These are phyloP conservation scores for Rutidosis leptorrhynchoides DNA, from an alignment of 129 eudicot genomes.

Conservation along the genomic window DNA sequence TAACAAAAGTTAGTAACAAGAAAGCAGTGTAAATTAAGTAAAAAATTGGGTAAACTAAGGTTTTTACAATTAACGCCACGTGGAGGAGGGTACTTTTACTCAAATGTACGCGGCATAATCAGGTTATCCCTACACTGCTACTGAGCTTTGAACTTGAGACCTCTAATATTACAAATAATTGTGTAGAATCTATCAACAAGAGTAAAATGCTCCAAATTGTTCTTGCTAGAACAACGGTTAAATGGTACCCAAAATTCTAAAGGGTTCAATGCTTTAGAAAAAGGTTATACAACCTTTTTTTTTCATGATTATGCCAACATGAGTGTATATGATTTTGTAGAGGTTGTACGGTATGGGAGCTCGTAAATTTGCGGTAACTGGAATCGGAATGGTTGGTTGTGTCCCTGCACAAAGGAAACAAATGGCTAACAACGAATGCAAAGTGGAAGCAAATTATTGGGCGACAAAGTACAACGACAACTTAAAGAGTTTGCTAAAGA, in stretches of 20 bases:
- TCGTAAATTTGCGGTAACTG: slow-evolving; percentile 47
- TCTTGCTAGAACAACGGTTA: no score
- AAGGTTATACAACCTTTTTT: background rate
- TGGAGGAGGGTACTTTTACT: no score
- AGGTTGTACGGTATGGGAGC: slow-evolving; percentile 55
- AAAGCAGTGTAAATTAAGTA: no score
- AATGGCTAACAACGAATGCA: slow-evolving; percentile 43
- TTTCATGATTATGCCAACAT: background rate
- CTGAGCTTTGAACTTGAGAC: no score
- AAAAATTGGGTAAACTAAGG: no score
- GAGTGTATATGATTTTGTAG: slow-evolving; percentile 24
- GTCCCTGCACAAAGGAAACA: slow-evolving; percentile 48
- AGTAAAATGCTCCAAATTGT: no score
- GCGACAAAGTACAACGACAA: slow-evolving; percentile 52
- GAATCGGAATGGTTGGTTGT: slow-evolving; percentile 66
- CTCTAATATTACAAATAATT: no score
- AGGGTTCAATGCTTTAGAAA: background rate
- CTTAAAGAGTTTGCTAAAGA: slow-evolving; percentile 31
- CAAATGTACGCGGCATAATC: no score
- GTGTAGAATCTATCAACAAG: no score
- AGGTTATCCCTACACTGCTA: no score
- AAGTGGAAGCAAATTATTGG: slow-evolving; percentile 45
- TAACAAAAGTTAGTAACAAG: no score
- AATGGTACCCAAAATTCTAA: background rate
- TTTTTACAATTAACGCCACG: no score